A percentile compares a stretch with the other conserved stretches of the same genome.
These are phyloP conservation scores for Tilletia horrida DNA, from an alignment of 1,284 basidiomycete genomes.

Conservation along the genomic window DNA sequence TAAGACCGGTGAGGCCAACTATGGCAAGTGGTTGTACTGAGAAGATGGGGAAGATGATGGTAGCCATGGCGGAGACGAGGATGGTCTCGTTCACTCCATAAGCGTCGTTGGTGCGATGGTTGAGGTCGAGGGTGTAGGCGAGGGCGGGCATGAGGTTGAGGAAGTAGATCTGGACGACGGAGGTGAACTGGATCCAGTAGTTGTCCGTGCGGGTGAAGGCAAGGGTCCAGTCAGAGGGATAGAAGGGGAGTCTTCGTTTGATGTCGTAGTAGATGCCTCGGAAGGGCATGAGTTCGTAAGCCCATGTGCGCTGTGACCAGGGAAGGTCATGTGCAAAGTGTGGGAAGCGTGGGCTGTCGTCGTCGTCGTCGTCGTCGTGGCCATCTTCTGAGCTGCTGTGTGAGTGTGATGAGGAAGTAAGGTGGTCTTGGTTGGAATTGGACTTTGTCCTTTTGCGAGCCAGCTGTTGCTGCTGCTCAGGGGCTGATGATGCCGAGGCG, in stretches of 20 bases:
- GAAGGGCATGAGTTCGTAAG: constrained; percentile 59
- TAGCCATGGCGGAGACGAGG: constrained; percentile 64
- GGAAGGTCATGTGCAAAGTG: constrained; percentile 36
- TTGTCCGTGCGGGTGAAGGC: constrained; percentile 35
- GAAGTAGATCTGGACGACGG: constrained; percentile 49
- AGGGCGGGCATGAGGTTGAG: constrained; percentile 74
- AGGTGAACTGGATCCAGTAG: constrained; percentile 38
- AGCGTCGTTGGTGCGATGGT: constrained; percentile 76
- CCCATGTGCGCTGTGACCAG: constrained; percentile 49
- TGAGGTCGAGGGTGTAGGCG: constrained; percentile 78
- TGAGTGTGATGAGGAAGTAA: neutral
- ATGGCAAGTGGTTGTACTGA: constrained; percentile 88
- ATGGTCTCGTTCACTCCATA: constrained; percentile 85
- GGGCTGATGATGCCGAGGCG: neutral
- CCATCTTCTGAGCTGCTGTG: too few species aligned
- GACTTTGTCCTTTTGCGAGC: neutral
- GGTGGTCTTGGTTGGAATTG: neutral
- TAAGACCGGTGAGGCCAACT: constrained; percentile 81
- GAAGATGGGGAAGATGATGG: constrained; percentile 83
- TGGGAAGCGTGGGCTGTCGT: constrained; percentile 19
- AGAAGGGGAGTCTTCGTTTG: constrained; percentile 73
- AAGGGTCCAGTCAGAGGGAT: constrained; percentile 43
- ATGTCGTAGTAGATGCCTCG: constrained; percentile 75
- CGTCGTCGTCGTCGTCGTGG: constrained; percentile 13
- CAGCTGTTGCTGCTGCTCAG: neutral